Evolutionary conservation across 495 filamentous ascomycete genomes (phyloP).

Genomic region (Chaetomidium leptoderma): DNA sequence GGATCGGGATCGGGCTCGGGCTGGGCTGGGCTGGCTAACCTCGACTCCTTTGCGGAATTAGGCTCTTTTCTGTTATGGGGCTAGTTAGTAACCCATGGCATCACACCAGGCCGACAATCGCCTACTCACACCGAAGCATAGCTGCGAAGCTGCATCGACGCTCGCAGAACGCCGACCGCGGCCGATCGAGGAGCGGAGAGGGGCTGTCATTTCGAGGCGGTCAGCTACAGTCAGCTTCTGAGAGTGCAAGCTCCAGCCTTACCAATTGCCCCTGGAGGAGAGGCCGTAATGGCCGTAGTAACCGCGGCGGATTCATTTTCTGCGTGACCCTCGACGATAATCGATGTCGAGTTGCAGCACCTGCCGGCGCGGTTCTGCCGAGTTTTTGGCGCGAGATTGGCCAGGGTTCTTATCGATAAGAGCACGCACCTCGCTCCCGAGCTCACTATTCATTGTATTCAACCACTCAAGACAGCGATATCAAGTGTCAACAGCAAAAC

Average conservation of each 20-base stretch:
- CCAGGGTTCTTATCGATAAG: slow-evolving; percentile 37
- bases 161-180: slow-evolving; percentile 21
- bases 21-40: slow-evolving; percentile 9
- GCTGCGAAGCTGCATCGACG: slow-evolving; percentile 26
- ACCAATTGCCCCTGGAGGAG: slow-evolving; percentile 33
- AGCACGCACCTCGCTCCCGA: neutral
- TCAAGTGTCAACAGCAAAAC: neutral
- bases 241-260: neutral
- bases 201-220: slow-evolving; percentile 16
- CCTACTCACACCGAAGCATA: slow-evolving; percentile 29
- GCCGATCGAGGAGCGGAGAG: slow-evolving; percentile 21
- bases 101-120: too few relatives aligned
- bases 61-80: neutral
- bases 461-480: neutral
- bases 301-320: slow-evolving; percentile 33
- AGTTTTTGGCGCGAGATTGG: slow-evolving; percentile 27
- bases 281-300: slow-evolving; percentile 34
- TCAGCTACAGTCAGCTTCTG: slow-evolving; percentile 14
- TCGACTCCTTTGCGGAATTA: neutral
- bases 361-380: slow-evolving; percentile 12
- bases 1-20: too few relatives aligned
- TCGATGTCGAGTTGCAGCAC: slow-evolving; percentile 21
- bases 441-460: neutral
- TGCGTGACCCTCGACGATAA: slow-evolving; percentile 21
- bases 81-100: neutral